Evolutionary conservation across 2,329 filamentous ascomycete species (phyloP), one percentile per base, ranked within the genome.

Genomic region (Aspergillus sp.): DNA sequence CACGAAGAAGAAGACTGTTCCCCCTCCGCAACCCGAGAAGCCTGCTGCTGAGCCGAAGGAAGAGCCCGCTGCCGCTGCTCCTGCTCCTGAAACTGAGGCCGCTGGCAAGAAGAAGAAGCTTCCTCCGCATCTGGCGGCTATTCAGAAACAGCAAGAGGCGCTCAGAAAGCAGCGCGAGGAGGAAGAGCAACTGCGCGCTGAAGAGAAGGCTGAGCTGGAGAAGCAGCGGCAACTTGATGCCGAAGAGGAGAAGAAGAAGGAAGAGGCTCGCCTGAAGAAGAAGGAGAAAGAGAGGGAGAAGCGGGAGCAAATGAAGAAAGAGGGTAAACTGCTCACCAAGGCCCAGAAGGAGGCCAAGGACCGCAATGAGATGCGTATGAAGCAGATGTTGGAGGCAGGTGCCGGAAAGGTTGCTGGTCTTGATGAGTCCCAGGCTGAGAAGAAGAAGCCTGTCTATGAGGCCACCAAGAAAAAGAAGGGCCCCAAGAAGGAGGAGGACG

Each of bases 41-140:
- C 29, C 17, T 22, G 17, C 19, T 12, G 6, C 29, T 30, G 11
- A n/a, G 19, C 17, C 29, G n/a, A 30, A 30, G 12, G 17, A 24
- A 24, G 29, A 30, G 11, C n/a, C n/a, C n/a, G 17, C 29, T 15
- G 19, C 29, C 10, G 16, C 66, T 10, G 63, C 64, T 11, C 47
- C 55, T 12, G 54, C 51, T 11, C 44, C 60, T n/a, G 53, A 55
- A 29, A 33, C 40, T 4, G 39, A 44, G 15, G 47, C 61, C 16
- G 44, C 51, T 11, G 79, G 75, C 27, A 95, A 94, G 69, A 81
- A 80, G 53, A 96, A 93, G 76, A 98, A 96, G 68, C 49, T 96
- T 12, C 82, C 83, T 25, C 57, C 59, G 24, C 60, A 67, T 35
- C 62, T 73, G 47, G 61, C 62, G 22, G 67, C 68, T 36, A 52